These are phyloP conservation scores for Penicillium sp. DNA, from an alignment of 2,329 filamentous ascomycete species.

Conservation along the genomic window DNA sequence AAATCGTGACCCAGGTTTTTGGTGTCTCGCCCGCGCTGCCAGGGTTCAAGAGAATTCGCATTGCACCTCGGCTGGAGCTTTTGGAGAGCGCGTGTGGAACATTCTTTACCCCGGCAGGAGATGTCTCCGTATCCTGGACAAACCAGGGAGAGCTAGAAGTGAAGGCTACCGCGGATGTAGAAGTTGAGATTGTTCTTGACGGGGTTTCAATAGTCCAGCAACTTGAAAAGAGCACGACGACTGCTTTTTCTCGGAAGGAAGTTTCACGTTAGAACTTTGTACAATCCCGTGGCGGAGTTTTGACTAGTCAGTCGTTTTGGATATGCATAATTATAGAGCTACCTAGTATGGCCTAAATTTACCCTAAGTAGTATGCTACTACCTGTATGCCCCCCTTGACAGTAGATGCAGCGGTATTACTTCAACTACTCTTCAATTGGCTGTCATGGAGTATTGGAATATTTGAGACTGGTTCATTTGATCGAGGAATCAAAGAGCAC, in stretches of 20 bases:
- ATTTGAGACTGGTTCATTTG: no score
- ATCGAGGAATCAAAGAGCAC: no score
- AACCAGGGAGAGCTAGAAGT: slow-evolving; percentile 12
- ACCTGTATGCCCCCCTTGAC: background rate
- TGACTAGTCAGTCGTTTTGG: background rate
- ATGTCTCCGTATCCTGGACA: slow-evolving; percentile 10
- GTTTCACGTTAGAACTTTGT: background rate
- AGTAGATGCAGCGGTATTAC: background rate
- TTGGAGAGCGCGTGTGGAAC: slow-evolving; percentile 5
- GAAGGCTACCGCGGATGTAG: slow-evolving; percentile 7
- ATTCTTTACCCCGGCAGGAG: slow-evolving; percentile 12
- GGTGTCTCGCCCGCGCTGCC: slow-evolving; percentile 15
- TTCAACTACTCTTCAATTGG: background rate
- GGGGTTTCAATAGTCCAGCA: slow-evolving; percentile 1
- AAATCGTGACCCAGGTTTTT: slow-evolving; percentile 25
- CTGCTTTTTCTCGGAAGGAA: background rate
- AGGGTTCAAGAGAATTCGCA: slow-evolving; percentile 17
- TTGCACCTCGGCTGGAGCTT: slow-evolving; percentile 18
- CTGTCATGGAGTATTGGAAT: background rate
- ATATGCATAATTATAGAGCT: background rate
- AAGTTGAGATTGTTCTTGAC: slow-evolving; percentile 12
- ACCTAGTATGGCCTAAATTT: background rate
- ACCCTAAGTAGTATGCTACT: background rate
- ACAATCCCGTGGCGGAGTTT: background rate
- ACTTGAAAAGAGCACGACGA: slow-evolving; percentile 1